Percentiles rank a stretch among this genome's conserved stretches.
phyloP scores from a whole-genome alignment of 805 yeast species.

The Nakazawaea pomicola region DNA sequence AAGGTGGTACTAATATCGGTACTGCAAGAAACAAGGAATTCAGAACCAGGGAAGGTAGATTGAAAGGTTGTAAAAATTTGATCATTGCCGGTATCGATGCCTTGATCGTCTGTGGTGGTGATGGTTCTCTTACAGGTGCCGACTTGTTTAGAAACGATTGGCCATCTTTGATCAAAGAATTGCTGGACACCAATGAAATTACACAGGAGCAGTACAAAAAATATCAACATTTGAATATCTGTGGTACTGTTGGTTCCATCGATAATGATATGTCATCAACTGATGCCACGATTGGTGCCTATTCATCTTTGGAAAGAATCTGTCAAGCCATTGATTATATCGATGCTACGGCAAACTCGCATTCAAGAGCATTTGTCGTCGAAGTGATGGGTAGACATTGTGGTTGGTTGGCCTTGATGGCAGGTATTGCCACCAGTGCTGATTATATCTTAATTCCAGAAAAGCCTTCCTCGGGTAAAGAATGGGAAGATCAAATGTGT shows the following conservation, averaged over 20 bases:
- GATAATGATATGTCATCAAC: conserved; percentile 85
- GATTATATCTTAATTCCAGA: conserved; percentile 81
- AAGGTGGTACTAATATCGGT: conserved; percentile 77
- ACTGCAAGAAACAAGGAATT: conserved; percentile 72
- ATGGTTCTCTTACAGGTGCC: conserved; percentile 80
- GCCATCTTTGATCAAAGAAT: conserved; percentile 64
- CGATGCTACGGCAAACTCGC: conserved; percentile 81
- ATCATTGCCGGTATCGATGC: conserved; percentile 72
- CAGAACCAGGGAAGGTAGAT: conserved; percentile 60
- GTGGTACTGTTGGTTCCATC: conserved; percentile 78
- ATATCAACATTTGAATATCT: conserved; percentile 57
- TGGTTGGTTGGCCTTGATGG: conserved; percentile 83
- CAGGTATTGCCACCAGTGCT: conserved; percentile 77
- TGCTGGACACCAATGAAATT: conserved; percentile 40
- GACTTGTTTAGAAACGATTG: conserved; percentile 73
- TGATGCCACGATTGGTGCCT: conserved; percentile 79
- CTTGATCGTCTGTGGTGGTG: conserved; percentile 77
- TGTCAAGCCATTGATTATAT: conserved; percentile 74
- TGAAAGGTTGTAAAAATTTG: conserved; percentile 60
- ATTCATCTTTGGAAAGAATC: conserved; percentile 71
- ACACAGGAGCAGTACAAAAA: conserved; percentile 40
- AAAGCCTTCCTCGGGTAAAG: conserved; percentile 56
- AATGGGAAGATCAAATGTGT: conserved; percentile 67
- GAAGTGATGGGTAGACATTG: conserved; percentile 91
- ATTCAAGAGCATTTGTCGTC: conserved; percentile 76